phyloP scores from a whole-genome alignment of 345 rosid species.

The Salix purpurea region DNA sequence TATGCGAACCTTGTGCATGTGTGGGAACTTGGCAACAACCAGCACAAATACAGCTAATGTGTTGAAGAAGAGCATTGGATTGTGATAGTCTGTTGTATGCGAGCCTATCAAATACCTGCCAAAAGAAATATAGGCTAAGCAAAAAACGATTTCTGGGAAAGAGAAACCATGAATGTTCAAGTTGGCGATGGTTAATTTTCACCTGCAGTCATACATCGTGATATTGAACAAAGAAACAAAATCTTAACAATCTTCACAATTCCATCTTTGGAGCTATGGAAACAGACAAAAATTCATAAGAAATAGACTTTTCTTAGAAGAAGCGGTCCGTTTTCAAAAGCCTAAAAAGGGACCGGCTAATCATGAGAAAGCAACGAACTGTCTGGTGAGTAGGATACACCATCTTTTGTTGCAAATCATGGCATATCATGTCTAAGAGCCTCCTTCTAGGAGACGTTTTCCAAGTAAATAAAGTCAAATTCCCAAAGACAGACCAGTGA shows the following conservation, averaged over 20 bases:
- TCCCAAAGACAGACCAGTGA: neutral
- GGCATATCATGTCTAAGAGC: conserved; percentile 5
- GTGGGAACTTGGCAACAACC: conserved; percentile 35
- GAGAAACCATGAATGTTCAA: neutral
- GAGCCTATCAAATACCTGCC: conserved; percentile 33
- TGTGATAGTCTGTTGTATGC: conserved; percentile 29
- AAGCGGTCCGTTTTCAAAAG: neutral
- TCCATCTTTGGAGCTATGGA: neutral
- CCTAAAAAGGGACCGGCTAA: conserved; percentile 9
- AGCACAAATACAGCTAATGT: conserved; percentile 29
- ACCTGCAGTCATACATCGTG: neutral
- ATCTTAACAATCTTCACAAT: neutral
- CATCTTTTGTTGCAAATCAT: conserved; percentile 15
- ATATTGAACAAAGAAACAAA: neutral
- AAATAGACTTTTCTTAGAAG: neutral
- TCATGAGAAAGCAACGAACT: conserved; percentile 12
- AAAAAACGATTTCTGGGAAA: neutral
- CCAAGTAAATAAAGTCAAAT: conserved; percentile 4
- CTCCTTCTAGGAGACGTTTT: neutral
- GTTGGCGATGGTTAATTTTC: neutral
- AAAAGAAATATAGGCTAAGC: neutral
- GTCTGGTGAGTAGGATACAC: conserved; percentile 2
- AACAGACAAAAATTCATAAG: neutral
- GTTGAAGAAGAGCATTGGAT: conserved; percentile 35
- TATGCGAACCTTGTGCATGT: conserved; percentile 37